Percentiles rank a stretch among this genome's conserved stretches.
These are phyloP conservation scores for Citrus sp. DNA, from an alignment of 345 rosid species.

Conservation along the genomic window DNA sequence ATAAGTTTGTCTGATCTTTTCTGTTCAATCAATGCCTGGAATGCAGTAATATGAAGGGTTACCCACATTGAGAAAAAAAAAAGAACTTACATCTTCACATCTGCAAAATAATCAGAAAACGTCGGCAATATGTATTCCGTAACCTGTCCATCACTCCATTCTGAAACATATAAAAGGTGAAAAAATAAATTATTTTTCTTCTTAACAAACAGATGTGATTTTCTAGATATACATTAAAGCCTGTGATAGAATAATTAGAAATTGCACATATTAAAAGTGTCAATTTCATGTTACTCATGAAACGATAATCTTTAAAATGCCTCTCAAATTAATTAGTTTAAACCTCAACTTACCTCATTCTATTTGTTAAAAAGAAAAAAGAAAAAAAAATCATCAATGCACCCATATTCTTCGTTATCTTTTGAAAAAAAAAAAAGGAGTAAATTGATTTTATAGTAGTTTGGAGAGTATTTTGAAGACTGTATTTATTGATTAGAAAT, in stretches of 20 bases:
- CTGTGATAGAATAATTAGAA: background rate
- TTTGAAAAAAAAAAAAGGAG: no score
- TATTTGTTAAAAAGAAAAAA: no score
- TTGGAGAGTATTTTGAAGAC: no score
- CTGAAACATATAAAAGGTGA: conserved; percentile 46
- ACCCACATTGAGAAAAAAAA: conserved; percentile 4
- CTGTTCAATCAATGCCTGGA: background rate
- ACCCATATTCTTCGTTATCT: no score
- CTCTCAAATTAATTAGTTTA: no score
- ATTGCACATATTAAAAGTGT: background rate
- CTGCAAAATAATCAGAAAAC: conserved; percentile 90
- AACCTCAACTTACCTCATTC: no score
- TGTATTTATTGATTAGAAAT: background rate
- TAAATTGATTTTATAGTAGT: no score
- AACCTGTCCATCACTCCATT: conserved; percentile 95
- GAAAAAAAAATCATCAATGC: no score
- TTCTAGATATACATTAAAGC: background rate
- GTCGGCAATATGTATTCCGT: conserved; percentile 92
- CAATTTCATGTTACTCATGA: no score
- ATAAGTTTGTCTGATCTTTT: background rate
- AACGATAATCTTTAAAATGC: no score
- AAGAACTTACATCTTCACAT: conserved; percentile 85
- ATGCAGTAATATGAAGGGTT: background rate
- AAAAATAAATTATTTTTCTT: conserved; percentile 7
- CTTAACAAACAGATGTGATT: background rate